Evolutionary conservation across 495 filamentous ascomycete genomes (phyloP).

Genomic region (Trichocladium antarcticum): DNA sequence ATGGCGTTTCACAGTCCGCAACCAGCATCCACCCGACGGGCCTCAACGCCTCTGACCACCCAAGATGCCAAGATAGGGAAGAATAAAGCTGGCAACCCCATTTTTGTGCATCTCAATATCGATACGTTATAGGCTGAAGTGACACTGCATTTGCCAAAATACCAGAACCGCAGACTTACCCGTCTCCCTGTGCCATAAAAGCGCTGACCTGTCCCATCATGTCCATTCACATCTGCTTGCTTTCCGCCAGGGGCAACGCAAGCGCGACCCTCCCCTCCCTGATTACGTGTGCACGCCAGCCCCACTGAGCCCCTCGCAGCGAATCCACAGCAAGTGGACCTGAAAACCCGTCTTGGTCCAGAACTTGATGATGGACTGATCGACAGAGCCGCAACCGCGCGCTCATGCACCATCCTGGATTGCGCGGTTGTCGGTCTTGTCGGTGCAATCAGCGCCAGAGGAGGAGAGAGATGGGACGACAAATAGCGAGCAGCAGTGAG

Average conservation of each 20-base stretch:
- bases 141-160: background rate
- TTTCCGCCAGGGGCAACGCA: background rate
- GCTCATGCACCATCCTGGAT: slow-evolving; percentile 7
- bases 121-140: too few relatives aligned
- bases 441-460: background rate
- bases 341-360: slow-evolving; percentile 4
- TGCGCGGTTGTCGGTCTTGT: background rate
- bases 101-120: too few relatives aligned
- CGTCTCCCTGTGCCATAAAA: too few relatives aligned
- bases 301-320: background rate
- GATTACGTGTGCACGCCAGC: slow-evolving; percentile 1
- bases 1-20: slow-evolving; percentile 1
- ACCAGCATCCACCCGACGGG: slow-evolving; percentile 3
- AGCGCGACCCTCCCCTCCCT: background rate
- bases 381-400: slow-evolving; percentile 11
- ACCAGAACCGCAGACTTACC: background rate
- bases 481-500: background rate
- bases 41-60: background rate
- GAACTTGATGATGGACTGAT: background rate
- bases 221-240: background rate
- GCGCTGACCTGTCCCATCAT: background rate
- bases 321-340: background rate
- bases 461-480: background rate
- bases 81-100: too few relatives aligned
- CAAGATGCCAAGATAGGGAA: too few relatives aligned